Evolutionary conservation across 768 basidiomycete species (phyloP).

Genomic region (Termitomyces sp.): DNA sequence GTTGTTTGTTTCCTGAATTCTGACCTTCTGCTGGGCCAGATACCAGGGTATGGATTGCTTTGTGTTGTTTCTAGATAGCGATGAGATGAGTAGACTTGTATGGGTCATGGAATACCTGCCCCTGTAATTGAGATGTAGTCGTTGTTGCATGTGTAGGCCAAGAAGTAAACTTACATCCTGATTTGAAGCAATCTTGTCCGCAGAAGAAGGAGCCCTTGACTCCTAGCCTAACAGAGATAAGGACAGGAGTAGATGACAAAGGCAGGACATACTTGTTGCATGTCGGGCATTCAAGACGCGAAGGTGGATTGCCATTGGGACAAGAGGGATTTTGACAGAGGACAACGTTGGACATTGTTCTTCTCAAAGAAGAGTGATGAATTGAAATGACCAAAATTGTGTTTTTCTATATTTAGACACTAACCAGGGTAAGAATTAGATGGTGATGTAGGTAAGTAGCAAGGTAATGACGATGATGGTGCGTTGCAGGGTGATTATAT

Average conservation of each 20-base stretch:
- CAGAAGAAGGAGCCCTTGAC: constrained; percentile 89
- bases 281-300: constrained; percentile 87
- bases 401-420: constrained; percentile 9
- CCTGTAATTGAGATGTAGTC: constrained; percentile 12
- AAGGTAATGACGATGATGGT: constrained; percentile 14
- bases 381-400: constrained; percentile 7
- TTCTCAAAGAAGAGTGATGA: constrained; percentile 6
- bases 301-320: constrained; percentile 79
- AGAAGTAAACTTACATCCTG: constrained; percentile 63
- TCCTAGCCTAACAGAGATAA: constrained; percentile 50
- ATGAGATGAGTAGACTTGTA: constrained; percentile 2
- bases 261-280: constrained; percentile 73
- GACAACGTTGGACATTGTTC: constrained; percentile 16
- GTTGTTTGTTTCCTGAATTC: constrained; percentile 17
- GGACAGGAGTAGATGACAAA: constrained; percentile 7
- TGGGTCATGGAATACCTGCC: constrained; percentile 17
- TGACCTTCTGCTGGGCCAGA: constrained; percentile 13
- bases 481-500: constrained; percentile 18
- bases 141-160: not conserved
- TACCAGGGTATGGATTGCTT: constrained; percentile 65
- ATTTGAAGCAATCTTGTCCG: constrained; percentile 94
- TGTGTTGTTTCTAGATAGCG: constrained; percentile 69
- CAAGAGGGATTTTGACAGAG: constrained; percentile 68
- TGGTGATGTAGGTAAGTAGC: constrained; percentile 3
- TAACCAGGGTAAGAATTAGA: constrained; percentile 6